phyloP scores from a whole-genome alignment of 78 protist species.

The Cavenderia fasciculata region DNA sequence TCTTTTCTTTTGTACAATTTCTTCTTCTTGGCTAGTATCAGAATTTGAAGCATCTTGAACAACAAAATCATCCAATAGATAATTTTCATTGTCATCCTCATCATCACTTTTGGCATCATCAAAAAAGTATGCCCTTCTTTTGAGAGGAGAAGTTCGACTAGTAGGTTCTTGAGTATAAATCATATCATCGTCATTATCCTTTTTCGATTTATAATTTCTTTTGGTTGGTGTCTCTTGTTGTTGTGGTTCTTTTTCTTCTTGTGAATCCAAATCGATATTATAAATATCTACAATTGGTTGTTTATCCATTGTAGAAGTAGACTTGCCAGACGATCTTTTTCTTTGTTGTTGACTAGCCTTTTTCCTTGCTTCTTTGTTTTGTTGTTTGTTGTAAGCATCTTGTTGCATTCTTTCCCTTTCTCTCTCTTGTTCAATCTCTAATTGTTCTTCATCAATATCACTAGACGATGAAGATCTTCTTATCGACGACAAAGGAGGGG shows the following conservation, averaged over 20 bases:
- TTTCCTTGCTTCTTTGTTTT: no score
- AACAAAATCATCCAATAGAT: slow-evolving; percentile 46
- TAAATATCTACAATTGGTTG: not conserved
- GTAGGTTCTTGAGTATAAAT: no score
- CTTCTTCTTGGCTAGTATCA: slow-evolving; percentile 17
- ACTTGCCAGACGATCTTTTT: no score
- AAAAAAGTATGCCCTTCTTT: slow-evolving; percentile 23
- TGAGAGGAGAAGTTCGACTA: no score
- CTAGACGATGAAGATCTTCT: no score
- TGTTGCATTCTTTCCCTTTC: no score
- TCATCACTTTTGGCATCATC: slow-evolving; percentile 14
- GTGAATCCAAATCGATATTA: not conserved
- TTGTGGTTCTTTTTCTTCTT: not conserved
- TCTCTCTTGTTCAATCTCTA: no score
- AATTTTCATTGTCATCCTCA: slow-evolving; percentile 2
- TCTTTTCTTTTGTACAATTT: not conserved
- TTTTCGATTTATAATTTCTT: not conserved
- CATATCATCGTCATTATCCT: not conserved
- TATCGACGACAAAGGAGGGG: no score
- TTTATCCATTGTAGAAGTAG: not conserved
- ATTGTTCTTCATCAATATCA: no score
- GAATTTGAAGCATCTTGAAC: slow-evolving; percentile 50
- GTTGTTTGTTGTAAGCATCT: no score
- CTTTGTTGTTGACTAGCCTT: no score
- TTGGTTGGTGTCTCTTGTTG: not conserved